Evolutionary conservation across 2,329 filamentous ascomycete species (phyloP).

Genomic region (Fragosphaeria purpurea): DNA sequence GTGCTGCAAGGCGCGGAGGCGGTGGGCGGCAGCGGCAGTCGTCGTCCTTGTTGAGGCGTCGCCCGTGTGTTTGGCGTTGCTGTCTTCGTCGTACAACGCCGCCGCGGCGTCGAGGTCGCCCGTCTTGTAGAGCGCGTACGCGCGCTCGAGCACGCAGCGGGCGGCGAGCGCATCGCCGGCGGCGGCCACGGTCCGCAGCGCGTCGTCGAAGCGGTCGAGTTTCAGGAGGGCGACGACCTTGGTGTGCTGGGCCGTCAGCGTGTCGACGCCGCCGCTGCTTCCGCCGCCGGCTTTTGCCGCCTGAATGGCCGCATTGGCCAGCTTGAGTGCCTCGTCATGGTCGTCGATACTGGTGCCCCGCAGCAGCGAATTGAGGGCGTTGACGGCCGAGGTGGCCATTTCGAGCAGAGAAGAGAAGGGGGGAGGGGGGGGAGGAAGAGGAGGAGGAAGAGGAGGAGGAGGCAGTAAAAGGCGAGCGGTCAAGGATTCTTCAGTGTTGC

Average conservation of each 20-base stretch:
- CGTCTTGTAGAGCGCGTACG: constrained; percentile 77
- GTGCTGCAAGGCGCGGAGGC: constrained; percentile 35
- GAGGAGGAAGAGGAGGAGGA: background rate
- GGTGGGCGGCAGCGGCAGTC: no score
- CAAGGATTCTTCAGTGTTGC: no score
- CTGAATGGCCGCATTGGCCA: constrained; percentile 51
- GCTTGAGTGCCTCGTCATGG: constrained; percentile 62
- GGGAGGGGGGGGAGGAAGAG: background rate
- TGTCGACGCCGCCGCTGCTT: constrained; percentile 14
- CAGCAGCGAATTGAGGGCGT: constrained; percentile 44
- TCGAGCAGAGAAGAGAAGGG: background rate
- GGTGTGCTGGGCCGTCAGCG: constrained; percentile 51
- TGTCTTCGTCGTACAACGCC: constrained; percentile 16
- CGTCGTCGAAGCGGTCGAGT: constrained; percentile 73
- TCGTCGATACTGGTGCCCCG: constrained; percentile 51
- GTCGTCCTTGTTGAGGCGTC: no score
- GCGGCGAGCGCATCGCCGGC: constrained; percentile 51
- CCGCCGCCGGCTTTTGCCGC: constrained; percentile 46
- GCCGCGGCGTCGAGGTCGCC: constrained; percentile 58
- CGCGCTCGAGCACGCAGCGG: constrained; percentile 56
- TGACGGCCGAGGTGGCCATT: constrained; percentile 27
- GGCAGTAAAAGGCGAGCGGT: background rate
- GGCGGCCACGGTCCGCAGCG: constrained; percentile 56
- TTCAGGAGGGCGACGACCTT: constrained; percentile 68
- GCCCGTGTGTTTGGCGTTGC: no score